These are phyloP conservation scores for Athelia psychrophila DNA, from an alignment of 1,284 basidiomycete species.

Conservation along the genomic window DNA sequence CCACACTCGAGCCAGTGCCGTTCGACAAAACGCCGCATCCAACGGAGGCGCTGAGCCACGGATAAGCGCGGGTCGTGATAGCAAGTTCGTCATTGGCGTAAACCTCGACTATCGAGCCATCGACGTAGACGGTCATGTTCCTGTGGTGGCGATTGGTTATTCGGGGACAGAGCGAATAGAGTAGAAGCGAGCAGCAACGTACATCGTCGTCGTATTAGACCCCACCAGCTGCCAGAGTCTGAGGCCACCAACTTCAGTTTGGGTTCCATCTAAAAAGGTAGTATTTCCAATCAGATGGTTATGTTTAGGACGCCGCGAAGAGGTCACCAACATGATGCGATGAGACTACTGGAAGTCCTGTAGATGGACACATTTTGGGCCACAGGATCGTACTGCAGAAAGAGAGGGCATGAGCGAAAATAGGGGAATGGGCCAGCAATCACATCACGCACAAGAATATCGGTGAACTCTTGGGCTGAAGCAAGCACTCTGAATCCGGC, in stretches of 20 bases:
- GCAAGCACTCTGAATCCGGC: neutral
- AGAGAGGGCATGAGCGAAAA: too few species aligned
- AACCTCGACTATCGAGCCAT: neutral
- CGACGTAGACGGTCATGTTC: neutral
- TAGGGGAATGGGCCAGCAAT: too few species aligned
- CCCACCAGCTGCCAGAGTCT: neutral
- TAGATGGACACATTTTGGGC: neutral
- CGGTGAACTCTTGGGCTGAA: neutral
- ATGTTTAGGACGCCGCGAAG: neutral
- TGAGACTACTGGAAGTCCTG: neutral
- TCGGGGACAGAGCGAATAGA: neutral
- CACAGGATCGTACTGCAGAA: neutral
- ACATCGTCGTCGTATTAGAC: neutral
- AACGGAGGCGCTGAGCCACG: neutral
- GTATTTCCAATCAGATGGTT: too few species aligned
- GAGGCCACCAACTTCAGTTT: neutral
- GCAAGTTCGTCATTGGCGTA: neutral
- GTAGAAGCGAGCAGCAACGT: neutral
- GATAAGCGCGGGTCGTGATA: constrained; percentile 1
- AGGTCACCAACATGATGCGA: neutral
- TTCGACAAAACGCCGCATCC: neutral
- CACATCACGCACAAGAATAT: neutral
- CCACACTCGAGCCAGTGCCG: neutral
- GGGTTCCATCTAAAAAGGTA: neutral
- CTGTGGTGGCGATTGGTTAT: neutral